Percentiles rank a stretch among this genome's conserved stretches.
Evolutionary conservation across 139 green algal species (phyloP).

Genomic region (Chlamydomonas asymmetrica): DNA sequence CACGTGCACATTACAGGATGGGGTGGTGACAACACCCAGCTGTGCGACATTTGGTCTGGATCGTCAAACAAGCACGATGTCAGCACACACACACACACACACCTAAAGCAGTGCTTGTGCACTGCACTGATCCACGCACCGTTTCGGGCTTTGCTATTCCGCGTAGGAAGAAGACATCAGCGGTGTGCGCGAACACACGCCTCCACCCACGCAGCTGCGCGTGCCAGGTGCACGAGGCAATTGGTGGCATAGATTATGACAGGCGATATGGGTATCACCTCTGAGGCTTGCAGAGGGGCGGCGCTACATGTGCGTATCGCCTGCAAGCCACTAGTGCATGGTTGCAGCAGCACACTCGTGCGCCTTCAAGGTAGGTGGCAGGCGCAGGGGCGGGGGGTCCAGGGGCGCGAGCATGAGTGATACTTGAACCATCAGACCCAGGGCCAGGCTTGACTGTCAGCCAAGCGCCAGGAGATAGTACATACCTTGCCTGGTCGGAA

Average conservation of each 20-base stretch:
- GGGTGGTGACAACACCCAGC: background rate
- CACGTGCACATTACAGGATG: background rate
- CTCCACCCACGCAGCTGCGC: constrained; percentile 68
- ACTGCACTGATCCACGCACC: no score
- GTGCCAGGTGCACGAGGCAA: background rate
- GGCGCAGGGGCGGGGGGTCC: background rate
- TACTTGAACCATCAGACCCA: background rate
- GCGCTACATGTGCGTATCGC: no score
- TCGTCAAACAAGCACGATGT: background rate
- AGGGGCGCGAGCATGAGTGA: background rate
- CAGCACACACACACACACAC: no score
- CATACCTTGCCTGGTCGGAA: constrained; percentile 67
- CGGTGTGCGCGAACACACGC: constrained; percentile 86
- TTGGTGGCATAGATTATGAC: no score
- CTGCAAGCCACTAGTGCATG: no score
- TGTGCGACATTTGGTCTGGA: background rate
- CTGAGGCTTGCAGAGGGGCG: no score
- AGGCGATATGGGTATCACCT: no score
- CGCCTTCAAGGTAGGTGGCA: background rate
- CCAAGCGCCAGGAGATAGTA: background rate
- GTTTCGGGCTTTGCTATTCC: constrained; percentile 82
- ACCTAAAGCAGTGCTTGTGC: no score
- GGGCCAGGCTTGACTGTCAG: background rate
- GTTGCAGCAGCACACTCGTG: no score
- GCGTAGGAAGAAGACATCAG: constrained; percentile 80